Base-by-base conservation (phyloP, 345 rosid species). In the Arabidopsis suecica region DNA sequence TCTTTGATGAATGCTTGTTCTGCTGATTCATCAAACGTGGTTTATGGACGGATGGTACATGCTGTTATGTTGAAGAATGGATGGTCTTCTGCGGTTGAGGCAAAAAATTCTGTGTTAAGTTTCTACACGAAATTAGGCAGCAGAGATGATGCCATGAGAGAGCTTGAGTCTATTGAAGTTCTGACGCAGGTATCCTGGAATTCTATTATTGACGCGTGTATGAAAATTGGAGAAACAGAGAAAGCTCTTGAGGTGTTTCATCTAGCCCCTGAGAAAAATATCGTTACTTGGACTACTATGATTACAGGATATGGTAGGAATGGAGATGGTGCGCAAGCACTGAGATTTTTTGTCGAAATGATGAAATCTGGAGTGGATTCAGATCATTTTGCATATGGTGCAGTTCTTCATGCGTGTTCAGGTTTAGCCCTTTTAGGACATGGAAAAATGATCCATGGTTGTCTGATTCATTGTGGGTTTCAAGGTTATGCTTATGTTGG, bases 201-300 rank as follows among this genome's bases (percentile, higher is more conserved):
- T 63, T 86, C 93, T 33, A 58, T 87, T 25, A 84, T 92, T 37
- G 96, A 90, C 74, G 86, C 87, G 13, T 68, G 83, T 83, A 87
- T 92, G 90, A 90, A 80, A 81, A 67, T 42, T 8, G 96, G 93
- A 69, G 83, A 90, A 61, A 77, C 79, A 3, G 0, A 33, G 50
- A 83, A 85, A 69, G 97, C 96, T 12, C 64, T 77, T 33, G 68
- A 82, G 18, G 76, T 69, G 3, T 92, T 92, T 79, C 73, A 70
- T 42, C 51, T 2, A 5, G 65, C 84, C 25, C 89, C 89, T 6
- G 88, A 79, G 78, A 89, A 79, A 80, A 86, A 88, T 49, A 78
- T 85, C 40, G 86, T 86, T 59, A 88, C 91, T 0, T 91, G 96
- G 96, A 91, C 97, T 18, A 80, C 82, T 13, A 88, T 91, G 90